Conservation (phyloP, 2,329 filamentous ascomycete genomes). For the Paraphoma sp. region DNA sequence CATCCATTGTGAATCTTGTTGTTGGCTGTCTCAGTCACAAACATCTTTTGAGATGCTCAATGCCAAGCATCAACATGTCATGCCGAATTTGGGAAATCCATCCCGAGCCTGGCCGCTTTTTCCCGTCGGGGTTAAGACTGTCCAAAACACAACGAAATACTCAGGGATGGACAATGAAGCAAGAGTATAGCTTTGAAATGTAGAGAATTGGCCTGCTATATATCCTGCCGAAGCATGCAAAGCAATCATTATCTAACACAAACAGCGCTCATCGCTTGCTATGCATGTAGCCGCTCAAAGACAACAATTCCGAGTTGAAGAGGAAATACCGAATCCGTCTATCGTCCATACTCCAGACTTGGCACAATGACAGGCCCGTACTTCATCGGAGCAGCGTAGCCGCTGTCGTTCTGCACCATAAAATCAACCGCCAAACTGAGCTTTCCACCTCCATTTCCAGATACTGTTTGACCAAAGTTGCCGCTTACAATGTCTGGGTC, state of each 20-base stretch:
- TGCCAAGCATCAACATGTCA: constrained; percentile 26
- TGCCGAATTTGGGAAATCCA: constrained; percentile 25
- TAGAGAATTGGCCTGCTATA: too few relatives aligned
- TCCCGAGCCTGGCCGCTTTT: constrained; percentile 1
- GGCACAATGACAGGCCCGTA: constrained; percentile 97
- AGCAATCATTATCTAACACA: background rate
- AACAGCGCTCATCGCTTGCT: constrained; percentile 21
- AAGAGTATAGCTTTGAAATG: too few relatives aligned
- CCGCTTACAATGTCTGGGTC: constrained; percentile 78
- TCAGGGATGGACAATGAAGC: too few relatives aligned
- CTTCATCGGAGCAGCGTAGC: constrained; percentile 84
- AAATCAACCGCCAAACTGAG: constrained; percentile 94
- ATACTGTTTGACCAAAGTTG: constrained; percentile 47
- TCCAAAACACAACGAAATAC: background rate
- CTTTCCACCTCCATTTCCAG: constrained; percentile 52
- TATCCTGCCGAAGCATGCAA: background rate
- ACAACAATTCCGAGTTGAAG: constrained; percentile 1
- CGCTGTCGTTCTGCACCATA: constrained; percentile 90
- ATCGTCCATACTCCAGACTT: constrained; percentile 62
- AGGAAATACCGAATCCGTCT: background rate
- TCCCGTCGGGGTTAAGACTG: background rate
- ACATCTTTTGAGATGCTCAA: constrained; percentile 10
- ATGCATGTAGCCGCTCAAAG: constrained; percentile 26
- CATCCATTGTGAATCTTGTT: constrained; percentile 35
- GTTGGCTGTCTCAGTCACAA: constrained; percentile 7